A percentile compares a stretch with the other conserved stretches of the same genome.
Conservation (phyloP, 495 filamentous ascomycete species). For the Penicillium fimorum region DNA sequence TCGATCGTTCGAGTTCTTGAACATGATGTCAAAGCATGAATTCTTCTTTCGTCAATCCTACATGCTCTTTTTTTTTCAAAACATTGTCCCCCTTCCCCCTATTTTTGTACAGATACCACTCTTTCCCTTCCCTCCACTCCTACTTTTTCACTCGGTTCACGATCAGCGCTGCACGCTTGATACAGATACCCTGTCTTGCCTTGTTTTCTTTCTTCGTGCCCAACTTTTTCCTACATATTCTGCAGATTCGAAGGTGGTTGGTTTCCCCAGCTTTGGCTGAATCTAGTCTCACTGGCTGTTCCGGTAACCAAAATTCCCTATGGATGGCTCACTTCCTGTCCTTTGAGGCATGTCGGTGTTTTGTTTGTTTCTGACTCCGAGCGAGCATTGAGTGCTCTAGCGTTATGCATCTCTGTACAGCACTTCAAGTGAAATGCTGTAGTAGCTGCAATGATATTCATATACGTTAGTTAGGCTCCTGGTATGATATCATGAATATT, state of each 20-base stretch:
- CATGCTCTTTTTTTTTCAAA: background rate
- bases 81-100: slow-evolving; percentile 1
- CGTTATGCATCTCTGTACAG: slow-evolving; percentile 21
- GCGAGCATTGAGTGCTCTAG: slow-evolving; percentile 25
- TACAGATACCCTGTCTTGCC: slow-evolving; percentile 29
- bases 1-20: slow-evolving; percentile 42
- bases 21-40: slow-evolving; percentile 7
- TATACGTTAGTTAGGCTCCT: background rate
- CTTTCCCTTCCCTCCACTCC: slow-evolving; percentile 4
- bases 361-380: slow-evolving; percentile 9
- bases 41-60: background rate
- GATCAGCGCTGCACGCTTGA: slow-evolving; percentile 30
- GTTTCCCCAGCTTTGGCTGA: background rate
- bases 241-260: slow-evolving; percentile 30
- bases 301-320: slow-evolving; percentile 11
- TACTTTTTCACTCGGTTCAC: slow-evolving; percentile 18
- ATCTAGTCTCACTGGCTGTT: background rate
- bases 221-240: slow-evolving; percentile 20
- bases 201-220: slow-evolving; percentile 6
- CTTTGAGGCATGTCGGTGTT: slow-evolving; percentile 6
- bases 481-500: slow-evolving; percentile 12
- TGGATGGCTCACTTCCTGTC: slow-evolving; percentile 14
- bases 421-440: background rate
- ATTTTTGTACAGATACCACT: slow-evolving; percentile 25
- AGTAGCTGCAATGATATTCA: background rate